Evolutionary conservation across 2,329 filamentous ascomycete species (phyloP).

Genomic region (Fusarium sambucinum): DNA sequence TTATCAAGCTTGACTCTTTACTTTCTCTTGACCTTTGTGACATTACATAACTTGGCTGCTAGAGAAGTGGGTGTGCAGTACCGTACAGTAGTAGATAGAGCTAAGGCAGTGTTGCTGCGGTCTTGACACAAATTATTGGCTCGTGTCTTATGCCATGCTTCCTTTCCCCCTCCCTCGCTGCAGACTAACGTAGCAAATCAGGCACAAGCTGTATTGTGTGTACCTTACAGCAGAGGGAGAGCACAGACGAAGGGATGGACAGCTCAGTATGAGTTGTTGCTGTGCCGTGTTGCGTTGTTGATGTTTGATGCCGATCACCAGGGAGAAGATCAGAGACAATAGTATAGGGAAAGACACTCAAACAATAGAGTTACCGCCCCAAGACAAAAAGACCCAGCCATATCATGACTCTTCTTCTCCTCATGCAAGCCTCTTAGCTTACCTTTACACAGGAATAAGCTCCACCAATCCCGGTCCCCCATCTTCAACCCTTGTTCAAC

Average conservation of each 20-base stretch:
- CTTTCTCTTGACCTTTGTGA: not conserved
- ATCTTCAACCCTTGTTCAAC: constrained; percentile 17
- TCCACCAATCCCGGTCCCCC: constrained; percentile 29
- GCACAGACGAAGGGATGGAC: constrained; percentile 27
- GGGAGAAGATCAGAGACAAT: constrained; percentile 1
- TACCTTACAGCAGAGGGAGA: constrained; percentile 40
- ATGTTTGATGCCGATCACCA: constrained; percentile 12
- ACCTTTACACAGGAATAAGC: not conserved
- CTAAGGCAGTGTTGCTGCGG: constrained; percentile 29
- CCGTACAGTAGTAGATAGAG: constrained; percentile 30
- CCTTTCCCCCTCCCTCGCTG: constrained; percentile 19
- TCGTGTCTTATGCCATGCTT: constrained; percentile 22
- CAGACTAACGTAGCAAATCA: constrained; percentile 25
- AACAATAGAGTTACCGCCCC: constrained; percentile 22
- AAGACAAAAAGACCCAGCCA: constrained; percentile 10
- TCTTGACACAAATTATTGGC: constrained; percentile 15
- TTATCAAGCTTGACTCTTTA: constrained; percentile 7
- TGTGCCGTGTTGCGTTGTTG: not conserved
- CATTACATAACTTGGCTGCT: constrained; percentile 4
- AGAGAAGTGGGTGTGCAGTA: constrained; percentile 27
- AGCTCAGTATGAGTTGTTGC: constrained; percentile 16
- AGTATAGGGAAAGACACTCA: not conserved
- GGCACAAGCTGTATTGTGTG: constrained; percentile 29
- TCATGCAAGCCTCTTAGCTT: constrained; percentile 16
- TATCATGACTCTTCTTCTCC: constrained; percentile 35